phyloP scores from a whole-genome alignment of 1,284 basidiomycete species.

The Hypsizygus ulmarius region DNA sequence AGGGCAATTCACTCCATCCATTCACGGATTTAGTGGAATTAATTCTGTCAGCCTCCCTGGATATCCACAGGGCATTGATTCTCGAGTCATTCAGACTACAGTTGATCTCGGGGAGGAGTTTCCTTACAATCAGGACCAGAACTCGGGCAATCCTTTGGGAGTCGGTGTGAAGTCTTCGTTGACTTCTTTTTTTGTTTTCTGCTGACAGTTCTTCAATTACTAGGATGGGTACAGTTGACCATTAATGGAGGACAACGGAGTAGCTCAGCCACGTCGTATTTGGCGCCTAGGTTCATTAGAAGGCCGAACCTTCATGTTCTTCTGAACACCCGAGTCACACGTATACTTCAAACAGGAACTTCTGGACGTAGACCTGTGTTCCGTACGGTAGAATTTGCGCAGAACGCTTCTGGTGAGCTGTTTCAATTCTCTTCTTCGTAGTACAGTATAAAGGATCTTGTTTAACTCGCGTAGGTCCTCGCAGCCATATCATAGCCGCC shows the following conservation, averaged over 20 bases:
- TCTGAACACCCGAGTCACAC: slow-evolving; percentile 18
- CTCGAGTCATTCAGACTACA: slow-evolving; percentile 14
- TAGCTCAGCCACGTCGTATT: slow-evolving; percentile 22
- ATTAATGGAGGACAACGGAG: slow-evolving; percentile 18
- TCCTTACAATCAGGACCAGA: slow-evolving; percentile 33
- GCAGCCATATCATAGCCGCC: slow-evolving; percentile 16
- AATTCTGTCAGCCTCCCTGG: slow-evolving; percentile 31
- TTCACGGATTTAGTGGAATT: slow-evolving; percentile 31
- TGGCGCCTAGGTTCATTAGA: slow-evolving; percentile 11
- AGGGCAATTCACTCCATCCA: slow-evolving; percentile 28
- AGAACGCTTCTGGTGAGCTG: background rate
- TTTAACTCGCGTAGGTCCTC: slow-evolving; percentile 4
- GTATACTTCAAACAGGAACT: slow-evolving; percentile 9
- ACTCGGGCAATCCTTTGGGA: slow-evolving; percentile 32
- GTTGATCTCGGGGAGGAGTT: slow-evolving; percentile 19
- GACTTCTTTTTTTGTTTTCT: background rate
- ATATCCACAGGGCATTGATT: slow-evolving; percentile 23
- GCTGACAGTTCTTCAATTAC: slow-evolving; percentile 14
- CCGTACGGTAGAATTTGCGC: slow-evolving; percentile 13
- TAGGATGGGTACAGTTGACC: slow-evolving; percentile 21
- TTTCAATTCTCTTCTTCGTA: background rate
- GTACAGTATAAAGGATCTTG: background rate
- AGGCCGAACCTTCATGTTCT: slow-evolving; percentile 19
- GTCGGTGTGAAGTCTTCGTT: slow-evolving; percentile 13
- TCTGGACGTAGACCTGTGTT: background rate